phyloP scores from a whole-genome alignment of 1,139 yeast genomes.

The Arxiozyma slooffiae region DNA sequence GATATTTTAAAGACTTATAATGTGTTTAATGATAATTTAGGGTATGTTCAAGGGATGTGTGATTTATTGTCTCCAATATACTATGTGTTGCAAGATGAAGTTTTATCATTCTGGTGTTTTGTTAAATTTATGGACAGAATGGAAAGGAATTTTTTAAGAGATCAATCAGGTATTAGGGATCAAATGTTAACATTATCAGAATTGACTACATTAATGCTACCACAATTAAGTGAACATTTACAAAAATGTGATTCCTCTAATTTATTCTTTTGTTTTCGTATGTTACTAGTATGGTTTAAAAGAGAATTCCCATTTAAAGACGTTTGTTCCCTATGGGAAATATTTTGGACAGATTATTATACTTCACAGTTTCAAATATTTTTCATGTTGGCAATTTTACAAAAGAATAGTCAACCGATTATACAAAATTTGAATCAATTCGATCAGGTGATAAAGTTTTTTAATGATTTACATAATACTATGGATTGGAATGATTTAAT shows the following conservation, averaged over 20 bases:
- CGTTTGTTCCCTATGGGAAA: conserved; percentile 78
- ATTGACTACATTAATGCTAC: conserved; percentile 79
- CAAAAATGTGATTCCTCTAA: conserved; percentile 83
- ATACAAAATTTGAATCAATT: conserved; percentile 63
- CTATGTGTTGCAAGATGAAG: conserved; percentile 66
- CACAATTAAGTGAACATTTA: conserved; percentile 70
- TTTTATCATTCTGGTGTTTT: conserved; percentile 82
- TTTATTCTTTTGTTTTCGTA: conserved; percentile 85
- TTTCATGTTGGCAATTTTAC: conserved; percentile 76
- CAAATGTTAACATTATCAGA: conserved; percentile 80
- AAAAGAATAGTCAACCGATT: conserved; percentile 74
- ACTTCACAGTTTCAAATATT: conserved; percentile 82
- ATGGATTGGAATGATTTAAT: conserved; percentile 66
- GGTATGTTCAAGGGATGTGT: conserved; percentile 97
- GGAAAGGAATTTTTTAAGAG: conserved; percentile 89
- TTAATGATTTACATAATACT: conserved; percentile 78
- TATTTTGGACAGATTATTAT: conserved; percentile 78
- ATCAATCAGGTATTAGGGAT: conserved; percentile 84
- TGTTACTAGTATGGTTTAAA: conserved; percentile 91
- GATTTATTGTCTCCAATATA: conserved; percentile 84
- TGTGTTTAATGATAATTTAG: conserved; percentile 71
- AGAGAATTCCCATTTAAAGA: conserved; percentile 82
- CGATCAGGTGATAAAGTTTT: conserved; percentile 85
- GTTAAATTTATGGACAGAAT: conserved; percentile 81
- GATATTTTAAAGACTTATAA: conserved; percentile 80